Base-by-base conservation (phyloP, 83 land plant species). In the Diphasiastrum complanatum region DNA sequence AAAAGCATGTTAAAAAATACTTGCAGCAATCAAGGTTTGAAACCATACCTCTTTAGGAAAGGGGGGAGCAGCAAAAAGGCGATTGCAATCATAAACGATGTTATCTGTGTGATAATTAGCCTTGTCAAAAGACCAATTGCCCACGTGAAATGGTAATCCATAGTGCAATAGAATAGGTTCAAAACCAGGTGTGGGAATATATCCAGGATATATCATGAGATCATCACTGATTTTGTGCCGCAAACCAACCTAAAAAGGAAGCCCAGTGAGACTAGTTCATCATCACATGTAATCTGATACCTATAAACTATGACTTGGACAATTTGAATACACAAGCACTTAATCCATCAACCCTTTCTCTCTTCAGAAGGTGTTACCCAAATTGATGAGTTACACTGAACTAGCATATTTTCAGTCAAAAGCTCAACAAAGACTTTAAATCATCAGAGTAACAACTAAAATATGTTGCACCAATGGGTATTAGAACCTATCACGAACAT, bases 401-500 rank as follows among this genome's bases (percentile, higher is more conserved):
- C n/a, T n/a, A n/a, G n/a, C 27, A 47, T 19, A 25, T 22, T 19
- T 46, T 57, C 61, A 19, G 24, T 27, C 61, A 30, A n/a, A n/a
- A 38, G 19, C 33, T 3, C 12, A 40, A 16, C 33, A 29, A 10
- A 60, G n/a, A 45, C 43, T 3, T 60, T 28, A 20, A 45, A 33
- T n/a, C 22, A 63, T 41, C 28, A 59, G 47, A 61, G 48, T 11
- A 26, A 10, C 18, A 8, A 49, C 79, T 60, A 47, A 92, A 95
- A 70, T 92, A 95, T 31, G 98, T 85, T 54, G 98, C 98, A 41
- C 98, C 98, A 74, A 92, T 88, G 45, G 98, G n/a, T n/a, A n/a
- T n/a, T n/a, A n/a, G n/a, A n/a, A n/a, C n/a, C n/a, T n/a, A n/a
- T n/a, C 43, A 40, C 43, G 16, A 8, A 40, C 43, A 40, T 40